These are phyloP conservation scores for Porogramme epimiltina DNA, from an alignment of 1,284 basidiomycete genomes.

Conservation along the genomic window DNA sequence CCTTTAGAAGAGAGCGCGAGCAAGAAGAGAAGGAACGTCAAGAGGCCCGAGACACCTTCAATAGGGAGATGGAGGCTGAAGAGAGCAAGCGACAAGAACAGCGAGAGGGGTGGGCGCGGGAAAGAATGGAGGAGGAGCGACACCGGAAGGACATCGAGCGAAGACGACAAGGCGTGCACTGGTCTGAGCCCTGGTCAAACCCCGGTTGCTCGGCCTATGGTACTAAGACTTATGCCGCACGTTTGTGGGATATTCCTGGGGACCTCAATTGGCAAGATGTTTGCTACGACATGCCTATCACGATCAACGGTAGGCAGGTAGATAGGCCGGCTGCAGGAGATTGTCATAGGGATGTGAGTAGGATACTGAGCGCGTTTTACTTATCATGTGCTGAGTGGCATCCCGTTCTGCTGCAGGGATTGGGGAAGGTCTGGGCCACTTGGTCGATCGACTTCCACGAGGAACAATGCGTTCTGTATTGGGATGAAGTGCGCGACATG, in stretches of 20 bases:
- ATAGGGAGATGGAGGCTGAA: background rate
- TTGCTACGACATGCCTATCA: slow-evolving; percentile 19
- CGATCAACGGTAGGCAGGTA: slow-evolving; percentile 10
- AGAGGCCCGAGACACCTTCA: background rate
- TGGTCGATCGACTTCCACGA: slow-evolving; percentile 25
- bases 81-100: background rate
- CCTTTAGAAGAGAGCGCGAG: background rate
- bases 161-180: slow-evolving; percentile 14
- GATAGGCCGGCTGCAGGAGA: slow-evolving; percentile 7
- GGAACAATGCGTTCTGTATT: slow-evolving; percentile 20
- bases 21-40: background rate
- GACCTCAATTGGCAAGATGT: slow-evolving; percentile 13
- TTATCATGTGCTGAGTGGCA: too few relatives aligned
- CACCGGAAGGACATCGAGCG: slow-evolving; percentile 16
- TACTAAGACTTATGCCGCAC: slow-evolving; percentile 14
- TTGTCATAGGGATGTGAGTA: slow-evolving; percentile 14
- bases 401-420: too few relatives aligned
- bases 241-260: slow-evolving; percentile 9
- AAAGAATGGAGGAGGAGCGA: slow-evolving; percentile 3
- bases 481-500: slow-evolving; percentile 17
- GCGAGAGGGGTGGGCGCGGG: slow-evolving; percentile 1
- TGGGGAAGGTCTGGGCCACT: slow-evolving; percentile 15
- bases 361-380: too few relatives aligned
- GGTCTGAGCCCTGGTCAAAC: slow-evolving; percentile 13
- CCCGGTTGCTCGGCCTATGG: slow-evolving; percentile 14